Conservation (phyloP, 176 grass and related monocot genomes). For the Hordeum marinum region DNA sequence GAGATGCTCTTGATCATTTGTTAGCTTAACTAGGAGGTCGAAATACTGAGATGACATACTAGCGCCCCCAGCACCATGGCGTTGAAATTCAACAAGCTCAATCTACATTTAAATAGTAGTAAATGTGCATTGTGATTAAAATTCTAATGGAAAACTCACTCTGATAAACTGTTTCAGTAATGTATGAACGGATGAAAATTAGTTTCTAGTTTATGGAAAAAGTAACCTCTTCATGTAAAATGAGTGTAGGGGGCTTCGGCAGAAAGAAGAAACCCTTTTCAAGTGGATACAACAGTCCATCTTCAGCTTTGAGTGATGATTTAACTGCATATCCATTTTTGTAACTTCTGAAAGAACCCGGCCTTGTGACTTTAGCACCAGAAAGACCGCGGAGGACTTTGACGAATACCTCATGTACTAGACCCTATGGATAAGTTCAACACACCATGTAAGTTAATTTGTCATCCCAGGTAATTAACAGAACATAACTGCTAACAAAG, state of each 20-base stretch:
- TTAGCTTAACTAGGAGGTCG: conserved; percentile 71
- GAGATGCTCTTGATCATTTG: conserved; percentile 81
- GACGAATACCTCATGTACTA: conserved; percentile 90
- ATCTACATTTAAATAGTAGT: conserved; percentile 44
- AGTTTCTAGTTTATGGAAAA: conserved; percentile 19
- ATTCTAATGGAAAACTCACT: neutral
- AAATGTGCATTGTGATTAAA: conserved; percentile 3
- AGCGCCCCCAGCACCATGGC: conserved; percentile 67
- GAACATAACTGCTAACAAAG: neutral
- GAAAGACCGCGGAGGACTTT: conserved; percentile 90
- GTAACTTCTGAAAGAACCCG: conserved; percentile 81
- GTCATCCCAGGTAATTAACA: neutral
- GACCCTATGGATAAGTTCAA: conserved; percentile 44
- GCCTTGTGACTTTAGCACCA: conserved; percentile 90
- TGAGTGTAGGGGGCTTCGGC: conserved; percentile 97
- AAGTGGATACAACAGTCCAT: conserved; percentile 93
- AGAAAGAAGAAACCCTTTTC: conserved; percentile 99
- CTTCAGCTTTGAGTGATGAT: conserved; percentile 99
- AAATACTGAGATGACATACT: conserved; percentile 84
- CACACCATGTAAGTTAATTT: neutral
- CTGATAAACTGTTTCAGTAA: conserved; percentile 5
- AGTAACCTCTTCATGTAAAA: conserved; percentile 88
- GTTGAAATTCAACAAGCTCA: conserved; percentile 83
- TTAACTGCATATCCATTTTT: conserved; percentile 98
- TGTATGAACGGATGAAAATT: neutral